Evolutionary conservation across 2,329 filamentous ascomycete species (phyloP).

Genomic region (Scopulariopsis brevicaulis): DNA sequence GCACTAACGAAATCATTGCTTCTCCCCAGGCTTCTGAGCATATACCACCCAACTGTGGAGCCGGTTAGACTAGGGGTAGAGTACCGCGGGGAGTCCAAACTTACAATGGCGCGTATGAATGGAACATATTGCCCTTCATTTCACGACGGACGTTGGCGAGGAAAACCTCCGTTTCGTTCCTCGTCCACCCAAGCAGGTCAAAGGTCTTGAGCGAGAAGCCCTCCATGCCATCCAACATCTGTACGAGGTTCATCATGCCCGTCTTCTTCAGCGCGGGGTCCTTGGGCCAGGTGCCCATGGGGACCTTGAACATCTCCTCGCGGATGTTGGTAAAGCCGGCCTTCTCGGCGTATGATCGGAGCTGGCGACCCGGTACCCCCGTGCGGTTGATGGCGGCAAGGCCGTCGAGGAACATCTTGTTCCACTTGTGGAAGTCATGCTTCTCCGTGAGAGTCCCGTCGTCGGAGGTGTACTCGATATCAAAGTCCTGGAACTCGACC

Average conservation of each 20-base stretch:
- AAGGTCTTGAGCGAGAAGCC: conserved; percentile 13
- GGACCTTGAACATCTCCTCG: conserved; percentile 36
- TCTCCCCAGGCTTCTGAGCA: conserved; percentile 9
- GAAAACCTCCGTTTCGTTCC: conserved; percentile 14
- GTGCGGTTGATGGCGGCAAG: conserved; percentile 10
- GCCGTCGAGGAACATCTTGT: conserved; percentile 13
- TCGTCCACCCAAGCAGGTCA: conserved; percentile 16
- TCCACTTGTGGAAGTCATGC: conserved; percentile 12
- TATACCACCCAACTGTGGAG: conserved; percentile 9
- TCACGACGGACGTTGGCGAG: conserved; percentile 16
- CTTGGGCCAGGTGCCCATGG: conserved; percentile 42
- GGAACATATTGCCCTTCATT: conserved; percentile 14
- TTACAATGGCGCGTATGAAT: conserved; percentile 14
- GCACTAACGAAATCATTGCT: no score
- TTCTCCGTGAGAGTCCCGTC: conserved; percentile 13
- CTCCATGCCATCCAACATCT: conserved; percentile 13
- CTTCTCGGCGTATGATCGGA: conserved; percentile 6
- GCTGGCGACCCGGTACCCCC: conserved; percentile 16
- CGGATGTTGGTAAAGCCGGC: conserved; percentile 38
- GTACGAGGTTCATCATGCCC: conserved; percentile 13
- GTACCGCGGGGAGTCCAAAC: neutral
- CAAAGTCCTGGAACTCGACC: conserved; percentile 43
- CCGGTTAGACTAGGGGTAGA: neutral
- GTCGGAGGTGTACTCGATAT: conserved; percentile 16
- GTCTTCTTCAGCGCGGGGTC: conserved; percentile 19